These are phyloP conservation scores for Verticillium nubilum DNA, from an alignment of 2,329 filamentous ascomycete species.

Conservation along the genomic window DNA sequence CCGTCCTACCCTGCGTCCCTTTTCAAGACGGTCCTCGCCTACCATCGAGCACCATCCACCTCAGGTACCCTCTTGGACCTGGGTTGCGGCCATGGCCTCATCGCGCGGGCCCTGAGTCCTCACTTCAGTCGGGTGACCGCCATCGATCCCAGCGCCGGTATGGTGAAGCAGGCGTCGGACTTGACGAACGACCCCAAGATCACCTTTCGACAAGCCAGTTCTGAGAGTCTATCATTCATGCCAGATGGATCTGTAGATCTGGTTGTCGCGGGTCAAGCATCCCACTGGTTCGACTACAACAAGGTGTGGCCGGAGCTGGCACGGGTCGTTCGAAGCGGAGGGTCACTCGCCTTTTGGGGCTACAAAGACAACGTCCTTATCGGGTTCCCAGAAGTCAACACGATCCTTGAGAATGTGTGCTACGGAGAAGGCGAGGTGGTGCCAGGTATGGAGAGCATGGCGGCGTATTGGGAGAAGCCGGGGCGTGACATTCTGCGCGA, in stretches of 20 bases:
- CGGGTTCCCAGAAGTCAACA: constrained; percentile 43
- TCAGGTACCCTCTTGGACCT: constrained; percentile 45
- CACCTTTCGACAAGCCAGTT: constrained; percentile 40
- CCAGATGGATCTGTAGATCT: constrained; percentile 44
- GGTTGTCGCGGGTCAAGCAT: constrained; percentile 47
- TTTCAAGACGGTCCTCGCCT: constrained; percentile 42
- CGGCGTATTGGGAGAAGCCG: constrained; percentile 56
- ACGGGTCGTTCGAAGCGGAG: constrained; percentile 46
- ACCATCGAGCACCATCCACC: constrained; percentile 4
- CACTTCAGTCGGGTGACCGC: constrained; percentile 46
- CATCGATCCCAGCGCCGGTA: constrained; percentile 51
- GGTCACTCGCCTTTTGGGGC: constrained; percentile 60
- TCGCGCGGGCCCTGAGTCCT: constrained; percentile 47
- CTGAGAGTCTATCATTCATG: constrained; percentile 50
- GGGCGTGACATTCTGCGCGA: constrained; percentile 50
- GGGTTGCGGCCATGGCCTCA: constrained; percentile 58
- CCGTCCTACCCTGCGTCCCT: constrained; percentile 52
- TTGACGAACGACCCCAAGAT: constrained; percentile 38
- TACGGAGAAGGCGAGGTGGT: constrained; percentile 43
- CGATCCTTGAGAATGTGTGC: constrained; percentile 48
- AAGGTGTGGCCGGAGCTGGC: constrained; percentile 50
- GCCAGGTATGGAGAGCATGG: constrained; percentile 43
- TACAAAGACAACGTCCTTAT: constrained; percentile 60
- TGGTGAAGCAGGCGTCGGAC: constrained; percentile 46
- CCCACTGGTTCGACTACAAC: constrained; percentile 61